Evolutionary conservation across 1,284 basidiomycete species (phyloP).

Genomic region (Meira nashicola): DNA sequence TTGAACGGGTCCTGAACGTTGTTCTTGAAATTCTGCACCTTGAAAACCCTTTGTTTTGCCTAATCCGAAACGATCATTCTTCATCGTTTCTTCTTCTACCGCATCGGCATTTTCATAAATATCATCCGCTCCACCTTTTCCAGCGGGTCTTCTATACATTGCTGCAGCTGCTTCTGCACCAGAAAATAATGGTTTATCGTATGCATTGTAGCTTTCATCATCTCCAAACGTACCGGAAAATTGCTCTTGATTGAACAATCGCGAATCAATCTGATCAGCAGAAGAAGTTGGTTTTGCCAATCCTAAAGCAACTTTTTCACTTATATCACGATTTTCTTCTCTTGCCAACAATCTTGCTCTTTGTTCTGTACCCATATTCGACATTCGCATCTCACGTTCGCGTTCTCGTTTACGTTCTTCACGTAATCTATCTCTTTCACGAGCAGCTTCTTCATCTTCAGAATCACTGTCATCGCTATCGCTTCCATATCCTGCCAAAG

Average conservation of each 20-base stretch:
- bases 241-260: constrained; percentile 93
- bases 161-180: constrained; percentile 92
- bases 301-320: constrained; percentile 96
- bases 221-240: constrained; percentile 74
- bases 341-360: constrained; percentile 89
- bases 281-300: constrained; percentile 96
- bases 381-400: constrained; percentile 96
- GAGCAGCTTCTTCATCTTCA: constrained; percentile 73
- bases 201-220: constrained; percentile 87
- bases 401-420: constrained; percentile 85
- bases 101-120: constrained; percentile 82
- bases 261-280: constrained; percentile 83
- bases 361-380: constrained; percentile 96
- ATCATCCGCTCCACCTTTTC: constrained; percentile 56
- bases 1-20: constrained; percentile 75
- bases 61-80: constrained; percentile 88
- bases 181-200: constrained; percentile 91
- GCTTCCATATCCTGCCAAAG: constrained; percentile 68
- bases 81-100: constrained; percentile 65
- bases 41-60: constrained; percentile 78
- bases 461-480: constrained; percentile 18
- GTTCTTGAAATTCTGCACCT: constrained; percentile 73
- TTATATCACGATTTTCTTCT: constrained; percentile 94
- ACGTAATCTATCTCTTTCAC: constrained; percentile 82
- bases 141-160: constrained; percentile 89